Evolutionary conservation across 768 basidiomycete genomes (phyloP), one percentile per base, ranked within the genome.

Genomic region (Scleroderma bovista): DNA sequence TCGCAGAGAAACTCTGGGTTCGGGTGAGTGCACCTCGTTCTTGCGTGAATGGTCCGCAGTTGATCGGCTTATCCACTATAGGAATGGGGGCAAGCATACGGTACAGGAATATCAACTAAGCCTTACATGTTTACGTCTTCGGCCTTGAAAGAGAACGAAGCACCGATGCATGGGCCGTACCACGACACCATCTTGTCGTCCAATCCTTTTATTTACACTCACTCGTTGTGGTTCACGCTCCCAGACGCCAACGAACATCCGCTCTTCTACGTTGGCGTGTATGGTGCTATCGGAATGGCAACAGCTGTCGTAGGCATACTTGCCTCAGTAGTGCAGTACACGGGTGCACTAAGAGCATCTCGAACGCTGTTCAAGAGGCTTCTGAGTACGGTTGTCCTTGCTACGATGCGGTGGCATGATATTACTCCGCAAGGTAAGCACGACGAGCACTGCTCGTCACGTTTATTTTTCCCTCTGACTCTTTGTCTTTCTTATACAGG

Each of bases 401-500:
- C 90, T 6, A 90, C 91, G 5, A 90, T 92, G 75, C 76, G 89
- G 47, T 89, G 86, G 75, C 84, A 84, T 60, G 88, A 92, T 60
- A 81, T 85, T 0, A 92, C 90, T 0, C 90, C 90, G 2, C 81
- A 86, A 66, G 88, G 88, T 74, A 57, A 36, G n/a, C n/a, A n/a
- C n/a, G n/a, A n/a, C n/a, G 55, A 5, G 11, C 22, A 19, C 20
- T 24, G 5, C 26, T 9, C 4, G 26, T 9, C 9, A 29, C 26
- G 9, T 5, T 4, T 29, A 29, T 29, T 5, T 9, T 13, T 34
- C n/a, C 31, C 39, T 19, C 9, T 43, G 9, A 11, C 16, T 29
- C 39, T 11, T 19, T 24, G 47, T 31, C 24, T 26, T 29, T 7
- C 15, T 15, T 43, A 24, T 51, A 26, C 47, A 80, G 88, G 89